Evolutionary conservation across 2,329 filamentous ascomycete genomes (phyloP), one percentile per base, ranked within the genome.

Genomic region (Fusarium penzigii): DNA sequence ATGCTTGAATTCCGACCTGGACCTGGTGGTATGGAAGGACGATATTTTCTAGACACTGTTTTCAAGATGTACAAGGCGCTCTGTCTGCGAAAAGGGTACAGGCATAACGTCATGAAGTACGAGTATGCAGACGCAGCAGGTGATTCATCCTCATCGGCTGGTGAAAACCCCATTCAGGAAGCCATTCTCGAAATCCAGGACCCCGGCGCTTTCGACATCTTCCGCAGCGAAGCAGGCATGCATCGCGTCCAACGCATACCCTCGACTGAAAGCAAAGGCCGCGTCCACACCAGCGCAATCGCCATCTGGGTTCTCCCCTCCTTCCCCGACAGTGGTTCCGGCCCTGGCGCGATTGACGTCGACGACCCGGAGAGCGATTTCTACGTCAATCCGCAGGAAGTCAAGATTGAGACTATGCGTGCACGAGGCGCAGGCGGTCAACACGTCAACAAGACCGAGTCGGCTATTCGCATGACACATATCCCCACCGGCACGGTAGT

Each of bases 361-460:
- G 86, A 93, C 56, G 88, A 97, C 64, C 93, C 93, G 0, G 87
- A 86, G 50, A 96, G 90, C 71, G 89, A 97, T 68, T 97, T 96
- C 74, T 96, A 92, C 74, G 81, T 99, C 53, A 85, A 95, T 66
- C 85, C 89, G 6, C 81, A 85, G 55, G 93, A 99, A 53, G 91
- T 99, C 20, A 81, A 81, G 46, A 78, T 84, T 17, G 94, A 99
- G 68, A 90, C 92, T 55, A 96, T 97, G 92, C 83, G 92, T 14
- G 92, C 94, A 0, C 80, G 90, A 42, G 94, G 94, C 53, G 93
- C 94, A 1, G 94, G 94, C 32, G 94, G 94, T 1, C 94, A 99
- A 75, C 94, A 99, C 73, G 94, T 99, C 68, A 99, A 99, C 75
- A 97, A 93, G 71, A 99, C 94, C 0, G 94, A 99, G 75, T 96